Evolutionary conservation across 2,329 filamentous ascomycete genomes (phyloP).

Genomic region (Hymenoscyphus fructigenus): DNA sequence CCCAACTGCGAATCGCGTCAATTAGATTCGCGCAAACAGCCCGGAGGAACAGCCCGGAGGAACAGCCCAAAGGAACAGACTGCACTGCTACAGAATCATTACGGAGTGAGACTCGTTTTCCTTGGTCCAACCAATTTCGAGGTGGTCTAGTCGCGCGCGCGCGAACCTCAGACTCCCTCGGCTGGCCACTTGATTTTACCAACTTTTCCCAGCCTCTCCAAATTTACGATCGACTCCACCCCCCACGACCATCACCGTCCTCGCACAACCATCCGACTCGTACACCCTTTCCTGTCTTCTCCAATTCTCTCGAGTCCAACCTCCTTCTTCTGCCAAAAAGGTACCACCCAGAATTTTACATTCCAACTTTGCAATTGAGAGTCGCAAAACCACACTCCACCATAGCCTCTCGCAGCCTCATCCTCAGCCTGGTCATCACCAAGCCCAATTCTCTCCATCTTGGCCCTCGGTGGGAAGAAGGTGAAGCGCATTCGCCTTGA

Average conservation of each 20-base stretch:
- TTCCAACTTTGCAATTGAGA: conserved; percentile 20
- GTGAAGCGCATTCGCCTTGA: conserved; percentile 31
- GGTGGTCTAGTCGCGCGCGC: not conserved
- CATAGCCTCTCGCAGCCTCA: conserved; percentile 2
- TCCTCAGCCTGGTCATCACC: conserved; percentile 13
- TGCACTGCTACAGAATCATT: not conserved
- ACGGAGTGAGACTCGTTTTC: not conserved
- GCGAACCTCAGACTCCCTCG: not conserved
- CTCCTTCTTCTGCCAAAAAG: not conserved
- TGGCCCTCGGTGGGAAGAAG: conserved; percentile 20
- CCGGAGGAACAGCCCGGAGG: no score
- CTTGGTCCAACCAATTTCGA: not conserved
- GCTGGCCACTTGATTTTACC: conserved; percentile 12
- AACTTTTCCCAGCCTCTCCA: conserved; percentile 11
- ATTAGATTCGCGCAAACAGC: not conserved
- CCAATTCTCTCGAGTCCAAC: conserved; percentile 11
- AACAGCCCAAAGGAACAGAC: not conserved
- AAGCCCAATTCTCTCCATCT: conserved; percentile 11
- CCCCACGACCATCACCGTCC: conserved; percentile 5
- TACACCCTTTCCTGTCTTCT: conserved; percentile 5
- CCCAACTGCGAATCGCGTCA: not conserved
- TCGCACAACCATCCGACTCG: conserved; percentile 10
- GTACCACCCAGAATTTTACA: not conserved
- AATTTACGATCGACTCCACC: not conserved
- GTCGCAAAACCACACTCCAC: conserved; percentile 10